These are phyloP conservation scores for Penicillium sp. DNA, from an alignment of 2,329 filamentous ascomycete genomes.

Conservation along the genomic window DNA sequence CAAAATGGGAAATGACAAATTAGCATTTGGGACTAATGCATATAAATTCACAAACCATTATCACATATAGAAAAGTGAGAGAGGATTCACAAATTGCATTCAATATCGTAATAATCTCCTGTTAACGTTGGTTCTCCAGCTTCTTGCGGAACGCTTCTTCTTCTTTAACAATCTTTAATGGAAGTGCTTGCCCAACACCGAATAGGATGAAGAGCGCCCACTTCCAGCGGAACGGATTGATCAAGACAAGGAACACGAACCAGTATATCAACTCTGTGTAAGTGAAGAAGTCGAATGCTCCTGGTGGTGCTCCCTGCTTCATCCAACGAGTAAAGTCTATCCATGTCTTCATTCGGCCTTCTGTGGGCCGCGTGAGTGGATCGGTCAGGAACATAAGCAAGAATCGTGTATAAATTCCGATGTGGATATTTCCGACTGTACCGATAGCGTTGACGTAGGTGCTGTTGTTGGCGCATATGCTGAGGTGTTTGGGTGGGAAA, in stretches of 20 bases:
- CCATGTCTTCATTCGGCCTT: constrained; percentile 79
- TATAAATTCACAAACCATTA: too few species aligned
- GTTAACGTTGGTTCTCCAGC: constrained; percentile 26
- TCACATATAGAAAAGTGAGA: too few species aligned
- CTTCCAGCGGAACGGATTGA: constrained; percentile 89
- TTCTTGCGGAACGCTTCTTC: constrained; percentile 54
- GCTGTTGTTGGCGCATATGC: constrained; percentile 77
- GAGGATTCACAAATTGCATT: too few species aligned
- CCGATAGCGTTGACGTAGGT: constrained; percentile 80
- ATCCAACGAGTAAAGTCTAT: constrained; percentile 77
- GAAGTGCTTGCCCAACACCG: constrained; percentile 67
- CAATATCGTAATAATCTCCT: not conserved
- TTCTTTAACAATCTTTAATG: constrained; percentile 62
- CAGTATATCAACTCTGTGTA: constrained; percentile 83
- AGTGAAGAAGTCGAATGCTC: constrained; percentile 86
- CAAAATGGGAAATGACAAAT: too few species aligned
- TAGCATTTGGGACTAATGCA: too few species aligned
- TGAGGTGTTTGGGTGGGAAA: constrained; percentile 69
- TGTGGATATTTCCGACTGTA: constrained; percentile 82
- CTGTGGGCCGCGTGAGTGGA: constrained; percentile 68
- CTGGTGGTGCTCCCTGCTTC: constrained; percentile 68
- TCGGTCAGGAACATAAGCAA: constrained; percentile 84
- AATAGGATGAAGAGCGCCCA: constrained; percentile 83
- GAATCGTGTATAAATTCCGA: constrained; percentile 84
- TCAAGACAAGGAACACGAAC: constrained; percentile 74